Conservation (phyloP, 139 green algal species). For the Auxenochlorella protothecoides region DNA sequence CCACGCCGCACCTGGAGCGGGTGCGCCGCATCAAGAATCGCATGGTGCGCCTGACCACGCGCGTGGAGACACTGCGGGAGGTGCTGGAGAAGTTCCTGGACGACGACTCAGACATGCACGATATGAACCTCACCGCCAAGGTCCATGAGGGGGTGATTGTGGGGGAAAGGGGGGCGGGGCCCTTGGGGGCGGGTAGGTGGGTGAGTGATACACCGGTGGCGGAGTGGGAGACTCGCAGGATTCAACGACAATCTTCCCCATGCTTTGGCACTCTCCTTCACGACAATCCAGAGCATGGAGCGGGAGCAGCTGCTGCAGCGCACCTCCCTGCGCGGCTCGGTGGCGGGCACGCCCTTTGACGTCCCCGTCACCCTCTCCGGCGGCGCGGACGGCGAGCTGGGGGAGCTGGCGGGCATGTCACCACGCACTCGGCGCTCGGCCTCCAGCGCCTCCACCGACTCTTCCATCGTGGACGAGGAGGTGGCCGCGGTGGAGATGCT, state of each 20-base stretch:
- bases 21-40: slow-evolving; percentile 83
- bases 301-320: not conserved
- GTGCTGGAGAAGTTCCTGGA: slow-evolving; percentile 50
- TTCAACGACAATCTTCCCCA: no score
- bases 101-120: slow-evolving; percentile 48
- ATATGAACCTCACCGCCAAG: slow-evolving; percentile 46
- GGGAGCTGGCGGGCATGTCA: not conserved
- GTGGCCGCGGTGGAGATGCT: slow-evolving; percentile 60
- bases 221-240: slow-evolving; percentile 1
- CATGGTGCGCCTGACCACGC: slow-evolving; percentile 38
- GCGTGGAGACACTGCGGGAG: slow-evolving; percentile 42
- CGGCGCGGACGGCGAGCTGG: not conserved
- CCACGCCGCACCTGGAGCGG: slow-evolving; percentile 73
- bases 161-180: not conserved
- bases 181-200: not conserved
- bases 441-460: not conserved
- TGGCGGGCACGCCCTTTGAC: slow-evolving; percentile 11
- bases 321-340: not conserved
- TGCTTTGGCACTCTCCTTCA: no score
- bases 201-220: not conserved
- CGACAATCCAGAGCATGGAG: not conserved
- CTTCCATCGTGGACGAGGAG: slow-evolving; percentile 12
- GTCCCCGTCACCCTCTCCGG: slow-evolving; percentile 4
- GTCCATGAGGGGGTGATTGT: not conserved
- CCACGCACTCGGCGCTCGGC: not conserved